Evolutionary conservation across 805 yeast genomes (phyloP), one percentile per base, ranked within the genome.

Genomic region (Pichia gijzeniarum): DNA sequence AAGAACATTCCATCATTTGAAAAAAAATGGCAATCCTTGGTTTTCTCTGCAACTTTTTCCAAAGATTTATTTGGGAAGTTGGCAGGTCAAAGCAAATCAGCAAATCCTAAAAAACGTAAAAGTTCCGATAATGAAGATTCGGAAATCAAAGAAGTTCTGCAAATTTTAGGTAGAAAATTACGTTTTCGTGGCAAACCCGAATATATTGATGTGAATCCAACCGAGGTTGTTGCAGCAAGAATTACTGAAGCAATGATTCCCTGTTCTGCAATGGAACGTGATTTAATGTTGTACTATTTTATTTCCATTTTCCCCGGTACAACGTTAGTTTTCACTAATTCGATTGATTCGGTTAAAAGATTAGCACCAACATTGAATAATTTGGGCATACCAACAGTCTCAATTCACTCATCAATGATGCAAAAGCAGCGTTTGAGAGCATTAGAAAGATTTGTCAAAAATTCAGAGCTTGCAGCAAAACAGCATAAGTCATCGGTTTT

Each of bases 21-120:
- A 8, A 36, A 36, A 17, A 45, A 32, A 51, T 73, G 77, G 77
- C 99, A 93, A 67, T 86, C 96, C 1, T 68, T 90, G 54, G 88
- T 93, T n/a, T 93, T 87, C 59, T 85, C 95, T 33, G 99, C 99
- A 4, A 91, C 99, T 0, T 93, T 93, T 63, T 81, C 90, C 4
- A 74, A 79, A 51, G 91, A 83, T 43, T 70, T 93, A 27, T 88
- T 93, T 64, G 77, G 82, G 33, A 90, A 89, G 59, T 69, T 93
- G 52, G 77, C 73, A 44, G 68, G 62, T 16, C 65, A 69, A 2
- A 67, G 70, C 13, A 49, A 61, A 51, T 47, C 49, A 53, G 61
- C 56, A 31, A 57, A 54, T 47, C 54, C 58, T 20, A 55, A 59
- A 40, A 54, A 54, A 22, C 53, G 58, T 31, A 50, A 48, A 18